These are phyloP conservation scores for Talaromyces sp. DNA, from an alignment of 2,329 filamentous ascomycete genomes.

Conservation along the genomic window DNA sequence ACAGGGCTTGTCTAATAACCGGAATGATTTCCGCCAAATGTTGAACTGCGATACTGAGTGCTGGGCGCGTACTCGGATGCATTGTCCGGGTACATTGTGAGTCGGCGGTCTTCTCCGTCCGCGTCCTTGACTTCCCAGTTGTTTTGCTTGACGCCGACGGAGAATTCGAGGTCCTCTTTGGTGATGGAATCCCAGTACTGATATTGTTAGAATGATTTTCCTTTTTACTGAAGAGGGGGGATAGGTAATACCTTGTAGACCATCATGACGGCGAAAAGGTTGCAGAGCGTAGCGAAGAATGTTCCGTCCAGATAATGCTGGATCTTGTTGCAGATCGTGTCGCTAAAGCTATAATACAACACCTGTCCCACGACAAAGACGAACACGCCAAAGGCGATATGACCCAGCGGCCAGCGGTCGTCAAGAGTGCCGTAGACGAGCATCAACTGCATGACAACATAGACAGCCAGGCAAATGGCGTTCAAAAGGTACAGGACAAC, in stretches of 20 bases:
- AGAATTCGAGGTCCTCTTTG: slow-evolving; percentile 96
- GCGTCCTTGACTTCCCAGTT: slow-evolving; percentile 98
- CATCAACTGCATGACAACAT: slow-evolving; percentile 80
- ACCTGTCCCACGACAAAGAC: slow-evolving; percentile 93
- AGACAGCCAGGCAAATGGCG: slow-evolving; percentile 77
- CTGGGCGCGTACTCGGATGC: slow-evolving; percentile 41
- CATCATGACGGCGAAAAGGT: slow-evolving; percentile 97
- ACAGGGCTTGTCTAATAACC: not conserved
- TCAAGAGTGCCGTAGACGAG: slow-evolving; percentile 85
- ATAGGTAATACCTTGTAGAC: slow-evolving; percentile 78
- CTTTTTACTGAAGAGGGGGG: not conserved
- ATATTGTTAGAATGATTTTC: not conserved
- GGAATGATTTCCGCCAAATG: slow-evolving; percentile 29
- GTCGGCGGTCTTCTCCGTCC: slow-evolving; percentile 71
- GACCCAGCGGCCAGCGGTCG: slow-evolving; percentile 90
- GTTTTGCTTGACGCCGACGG: slow-evolving; percentile 88
- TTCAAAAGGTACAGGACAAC: slow-evolving; percentile 89
- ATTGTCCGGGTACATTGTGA: slow-evolving; percentile 63
- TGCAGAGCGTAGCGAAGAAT: slow-evolving; percentile 91
- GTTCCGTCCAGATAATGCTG: slow-evolving; percentile 92
- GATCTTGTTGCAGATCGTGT: slow-evolving; percentile 73
- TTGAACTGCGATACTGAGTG: slow-evolving; percentile 37
- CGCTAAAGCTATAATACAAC: slow-evolving; percentile 83
- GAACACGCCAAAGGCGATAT: slow-evolving; percentile 83
- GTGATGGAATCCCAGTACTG: slow-evolving; percentile 99